A percentile compares a stretch with the other conserved stretches of the same genome.
Evolutionary conservation across 1,284 basidiomycete genomes (phyloP).

Genomic region (Flammula alnicola): DNA sequence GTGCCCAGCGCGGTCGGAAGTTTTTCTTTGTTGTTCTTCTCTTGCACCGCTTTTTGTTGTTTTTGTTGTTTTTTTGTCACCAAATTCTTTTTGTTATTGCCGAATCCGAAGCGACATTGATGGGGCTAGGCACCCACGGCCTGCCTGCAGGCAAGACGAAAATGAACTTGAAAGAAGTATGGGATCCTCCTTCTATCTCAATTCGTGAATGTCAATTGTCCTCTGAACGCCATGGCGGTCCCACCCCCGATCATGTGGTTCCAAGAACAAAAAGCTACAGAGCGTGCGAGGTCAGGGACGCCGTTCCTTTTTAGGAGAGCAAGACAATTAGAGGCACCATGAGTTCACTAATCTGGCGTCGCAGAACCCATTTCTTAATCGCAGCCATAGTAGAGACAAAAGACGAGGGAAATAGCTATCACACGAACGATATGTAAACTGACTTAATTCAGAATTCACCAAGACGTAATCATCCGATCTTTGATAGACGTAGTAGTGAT

Average conservation of each 20-base stretch:
- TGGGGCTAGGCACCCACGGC: slow-evolving; percentile 26
- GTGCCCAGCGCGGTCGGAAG: slow-evolving; percentile 22
- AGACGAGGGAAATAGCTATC: slow-evolving; percentile 7
- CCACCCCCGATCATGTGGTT: slow-evolving; percentile 20
- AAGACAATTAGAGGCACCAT: slow-evolving; percentile 21
- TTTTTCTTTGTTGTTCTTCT: slow-evolving; percentile 24
- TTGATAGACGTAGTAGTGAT: no score
- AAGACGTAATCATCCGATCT: slow-evolving; percentile 6
- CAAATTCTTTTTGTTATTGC: slow-evolving; percentile 25
- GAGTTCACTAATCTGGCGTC: slow-evolving; percentile 6
- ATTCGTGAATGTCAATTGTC: slow-evolving; percentile 21
- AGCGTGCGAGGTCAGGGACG: slow-evolving; percentile 11
- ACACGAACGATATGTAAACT: slow-evolving; percentile 1
- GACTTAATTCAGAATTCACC: slow-evolving; percentile 2
- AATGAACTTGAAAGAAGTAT: slow-evolving; percentile 13
- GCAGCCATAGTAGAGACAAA: slow-evolving; percentile 14
- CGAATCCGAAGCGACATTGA: slow-evolving; percentile 20
- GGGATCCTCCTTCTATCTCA: slow-evolving; percentile 17
- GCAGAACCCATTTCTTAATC: background rate
- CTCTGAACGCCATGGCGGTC: slow-evolving; percentile 11
- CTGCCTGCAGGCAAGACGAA: slow-evolving; percentile 20
- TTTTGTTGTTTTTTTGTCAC: slow-evolving; percentile 24
- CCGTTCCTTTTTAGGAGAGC: slow-evolving; percentile 15
- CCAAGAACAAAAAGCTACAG: slow-evolving; percentile 21
- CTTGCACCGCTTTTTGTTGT: slow-evolving; percentile 26